A percentile compares a stretch with the other conserved stretches of the same genome.
phyloP scores from a whole-genome alignment of 1,284 basidiomycete genomes.

The Phellinidium pouzarii region DNA sequence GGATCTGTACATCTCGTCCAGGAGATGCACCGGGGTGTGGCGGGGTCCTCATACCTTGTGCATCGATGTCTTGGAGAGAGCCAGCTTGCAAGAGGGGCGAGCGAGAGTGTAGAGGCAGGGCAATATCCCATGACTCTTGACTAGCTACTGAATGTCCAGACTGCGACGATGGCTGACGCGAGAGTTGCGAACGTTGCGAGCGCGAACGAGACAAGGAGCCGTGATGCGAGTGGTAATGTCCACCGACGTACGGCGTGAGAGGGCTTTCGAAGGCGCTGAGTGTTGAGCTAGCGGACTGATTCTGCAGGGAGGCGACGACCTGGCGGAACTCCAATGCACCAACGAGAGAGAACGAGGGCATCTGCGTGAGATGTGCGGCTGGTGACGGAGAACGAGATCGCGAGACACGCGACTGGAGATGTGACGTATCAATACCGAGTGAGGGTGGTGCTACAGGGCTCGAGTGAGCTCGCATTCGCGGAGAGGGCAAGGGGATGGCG shows the following conservation, averaged over 20 bases:
- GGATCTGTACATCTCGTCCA: constrained; percentile 16
- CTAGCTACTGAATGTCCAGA: constrained; percentile 20
- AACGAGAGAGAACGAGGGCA: constrained; percentile 84
- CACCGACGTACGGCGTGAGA: constrained; percentile 63
- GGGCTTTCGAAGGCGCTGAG: constrained; percentile 63
- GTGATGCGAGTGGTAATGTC: constrained; percentile 48
- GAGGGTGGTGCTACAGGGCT: constrained; percentile 26
- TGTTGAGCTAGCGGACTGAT: constrained; percentile 50
- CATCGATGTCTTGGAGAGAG: constrained; percentile 21
- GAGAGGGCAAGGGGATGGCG: constrained; percentile 1
- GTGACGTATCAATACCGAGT: constrained; percentile 33
- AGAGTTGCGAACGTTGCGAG: too few relatives aligned
- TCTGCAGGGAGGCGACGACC: constrained; percentile 74
- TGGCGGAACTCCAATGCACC: constrained; percentile 92
- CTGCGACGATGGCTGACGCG: constrained; percentile 22
- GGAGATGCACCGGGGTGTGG: neutral
- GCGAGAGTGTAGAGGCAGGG: constrained; percentile 43
- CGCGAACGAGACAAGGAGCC: constrained; percentile 24
- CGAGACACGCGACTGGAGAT: constrained; percentile 27
- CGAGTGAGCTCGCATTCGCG: constrained; percentile 13
- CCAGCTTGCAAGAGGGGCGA: constrained; percentile 26
- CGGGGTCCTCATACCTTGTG: neutral
- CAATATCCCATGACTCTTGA: constrained; percentile 42
- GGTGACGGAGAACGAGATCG: constrained; percentile 34
- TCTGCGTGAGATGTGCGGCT: constrained; percentile 36